Percentiles rank a stretch among this genome's conserved stretches.
These are phyloP conservation scores for Coemansia erecta DNA, from an alignment of 192 early-diverging fungal genomes.

Conservation along the genomic window DNA sequence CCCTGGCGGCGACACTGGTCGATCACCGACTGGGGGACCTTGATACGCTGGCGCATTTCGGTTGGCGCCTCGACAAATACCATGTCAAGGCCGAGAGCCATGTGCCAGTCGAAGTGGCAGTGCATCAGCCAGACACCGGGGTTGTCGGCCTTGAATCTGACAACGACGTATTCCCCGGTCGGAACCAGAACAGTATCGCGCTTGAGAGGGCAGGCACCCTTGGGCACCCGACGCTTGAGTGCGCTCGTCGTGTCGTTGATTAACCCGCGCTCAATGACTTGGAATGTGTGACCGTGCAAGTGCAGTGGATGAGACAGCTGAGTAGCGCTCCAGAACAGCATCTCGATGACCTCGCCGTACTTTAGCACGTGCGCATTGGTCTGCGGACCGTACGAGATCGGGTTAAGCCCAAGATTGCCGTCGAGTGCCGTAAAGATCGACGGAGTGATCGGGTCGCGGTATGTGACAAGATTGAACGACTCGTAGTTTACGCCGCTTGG, in stretches of 20 bases:
- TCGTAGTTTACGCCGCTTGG: conserved; percentile 66
- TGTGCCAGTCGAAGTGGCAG: conserved; percentile 67
- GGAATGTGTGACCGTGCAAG: conserved; percentile 82
- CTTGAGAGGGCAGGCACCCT: conserved; percentile 8
- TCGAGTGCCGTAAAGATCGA: conserved; percentile 63
- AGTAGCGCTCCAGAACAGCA: conserved; percentile 70
- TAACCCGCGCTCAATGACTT: conserved; percentile 63
- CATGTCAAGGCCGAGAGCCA: conserved; percentile 67
- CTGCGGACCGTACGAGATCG: conserved; percentile 62
- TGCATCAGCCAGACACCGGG: conserved; percentile 83
- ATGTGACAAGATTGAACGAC: conserved; percentile 70
- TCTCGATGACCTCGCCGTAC: conserved; percentile 61
- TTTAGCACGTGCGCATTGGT: conserved; percentile 64
- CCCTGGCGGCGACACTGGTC: conserved; percentile 32
- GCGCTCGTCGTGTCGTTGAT: conserved; percentile 26
- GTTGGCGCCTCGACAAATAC: conserved; percentile 49
- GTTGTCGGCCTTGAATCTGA: conserved; percentile 79
- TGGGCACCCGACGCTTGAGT: conserved; percentile 45
- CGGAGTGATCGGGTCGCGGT: conserved; percentile 60
- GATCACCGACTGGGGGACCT: conserved; percentile 24
- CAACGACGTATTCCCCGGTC: conserved; percentile 57
- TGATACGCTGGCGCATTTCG: conserved; percentile 12
- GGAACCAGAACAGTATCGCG: conserved; percentile 69
- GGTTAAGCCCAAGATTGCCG: conserved; percentile 51
- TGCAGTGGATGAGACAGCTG: conserved; percentile 70